phyloP scores from a whole-genome alignment of 345 rosid species.

The Eucalyptus tenuipes region DNA sequence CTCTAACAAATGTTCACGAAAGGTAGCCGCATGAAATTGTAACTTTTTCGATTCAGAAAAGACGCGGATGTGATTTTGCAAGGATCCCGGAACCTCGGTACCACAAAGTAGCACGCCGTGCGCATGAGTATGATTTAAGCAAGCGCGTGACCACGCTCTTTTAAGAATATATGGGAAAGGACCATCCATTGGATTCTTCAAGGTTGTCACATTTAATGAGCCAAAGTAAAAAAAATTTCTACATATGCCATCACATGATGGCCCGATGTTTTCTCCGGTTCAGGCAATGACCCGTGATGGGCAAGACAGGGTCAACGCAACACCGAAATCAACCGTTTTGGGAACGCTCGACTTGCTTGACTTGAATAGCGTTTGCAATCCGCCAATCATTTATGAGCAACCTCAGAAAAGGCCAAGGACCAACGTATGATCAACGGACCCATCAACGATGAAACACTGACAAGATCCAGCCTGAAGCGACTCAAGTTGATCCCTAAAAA shows the following conservation, averaged over 20 bases:
- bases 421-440: neutral
- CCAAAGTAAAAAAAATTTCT: neutral
- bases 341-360: neutral
- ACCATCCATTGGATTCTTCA: neutral
- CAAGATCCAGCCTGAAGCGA: neutral
- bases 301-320: neutral
- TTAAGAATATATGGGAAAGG: neutral
- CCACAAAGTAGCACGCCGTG: neutral
- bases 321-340: neutral
- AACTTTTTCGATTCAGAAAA: neutral
- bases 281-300: neutral
- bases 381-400: neutral
- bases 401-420: neutral
- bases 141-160: neutral
- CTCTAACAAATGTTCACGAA: neutral
- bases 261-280: neutral
- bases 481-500: neutral
- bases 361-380: neutral
- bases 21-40: neutral
- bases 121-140: neutral
- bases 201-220: neutral
- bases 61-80: neutral
- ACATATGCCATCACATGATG: neutral
- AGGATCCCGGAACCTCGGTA: accelerated
- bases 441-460: neutral